A percentile compares a stretch with the other conserved stretches of the same genome.
Conservation (phyloP, 768 basidiomycete genomes). For the Amanita rimosa region DNA sequence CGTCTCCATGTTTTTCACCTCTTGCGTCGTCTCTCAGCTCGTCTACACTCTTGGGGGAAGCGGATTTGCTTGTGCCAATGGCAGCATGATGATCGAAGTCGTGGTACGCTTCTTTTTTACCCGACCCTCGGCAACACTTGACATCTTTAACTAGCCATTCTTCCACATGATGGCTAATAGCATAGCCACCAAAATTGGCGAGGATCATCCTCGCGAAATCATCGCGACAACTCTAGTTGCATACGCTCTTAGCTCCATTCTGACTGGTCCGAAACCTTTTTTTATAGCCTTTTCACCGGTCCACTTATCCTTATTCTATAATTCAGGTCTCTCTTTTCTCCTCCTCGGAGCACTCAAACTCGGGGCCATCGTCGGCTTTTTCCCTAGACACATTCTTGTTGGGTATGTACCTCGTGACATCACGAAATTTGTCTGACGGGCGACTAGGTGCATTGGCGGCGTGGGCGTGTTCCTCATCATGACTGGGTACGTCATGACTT, state of each 20-base stretch:
- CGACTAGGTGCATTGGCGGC: conserved; percentile 74
- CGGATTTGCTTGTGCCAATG: conserved; percentile 82
- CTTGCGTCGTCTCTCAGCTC: conserved; percentile 74
- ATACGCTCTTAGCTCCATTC: conserved; percentile 74
- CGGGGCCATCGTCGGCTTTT: conserved; percentile 86
- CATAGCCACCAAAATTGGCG: conserved; percentile 64
- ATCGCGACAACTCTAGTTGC: conserved; percentile 90
- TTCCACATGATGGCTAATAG: conserved; percentile 83
- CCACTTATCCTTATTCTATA: conserved; percentile 9
- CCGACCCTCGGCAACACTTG: neutral
- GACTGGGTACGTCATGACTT: conserved; percentile 51
- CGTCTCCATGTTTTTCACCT: conserved; percentile 92
- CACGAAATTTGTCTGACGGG: conserved; percentile 4
- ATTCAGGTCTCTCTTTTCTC: conserved; percentile 66
- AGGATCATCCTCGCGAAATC: conserved; percentile 54
- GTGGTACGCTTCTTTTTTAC: conserved; percentile 46
- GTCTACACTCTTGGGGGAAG: conserved; percentile 82
- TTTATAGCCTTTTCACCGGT: conserved; percentile 1
- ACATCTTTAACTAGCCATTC: conserved; percentile 53
- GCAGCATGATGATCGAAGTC: conserved; percentile 98
- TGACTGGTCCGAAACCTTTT: conserved; percentile 52
- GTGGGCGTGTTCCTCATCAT: conserved; percentile 87
- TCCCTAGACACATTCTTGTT: conserved; percentile 94
- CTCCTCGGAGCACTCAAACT: conserved; percentile 76
- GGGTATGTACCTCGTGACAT: conserved; percentile 38